Conservation (phyloP, 495 filamentous ascomycete species). For the Penicillium daleae region DNA sequence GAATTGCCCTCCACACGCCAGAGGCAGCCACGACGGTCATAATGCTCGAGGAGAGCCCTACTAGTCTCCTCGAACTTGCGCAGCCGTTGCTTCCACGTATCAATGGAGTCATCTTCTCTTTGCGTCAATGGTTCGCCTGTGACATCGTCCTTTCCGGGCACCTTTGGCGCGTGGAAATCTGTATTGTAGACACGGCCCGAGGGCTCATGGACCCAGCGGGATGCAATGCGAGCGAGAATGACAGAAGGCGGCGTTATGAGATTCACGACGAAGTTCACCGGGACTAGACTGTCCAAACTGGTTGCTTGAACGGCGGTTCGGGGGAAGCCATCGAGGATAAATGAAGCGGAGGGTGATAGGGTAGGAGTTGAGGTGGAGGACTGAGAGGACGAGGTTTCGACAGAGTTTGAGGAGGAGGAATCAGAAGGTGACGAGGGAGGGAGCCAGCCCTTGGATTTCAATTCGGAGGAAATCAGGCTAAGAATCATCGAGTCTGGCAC, state of each 20-base stretch:
- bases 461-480: slow-evolving; percentile 85
- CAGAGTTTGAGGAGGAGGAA: slow-evolving; percentile 17
- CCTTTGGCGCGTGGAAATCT: slow-evolving; percentile 82
- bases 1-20: slow-evolving; percentile 86
- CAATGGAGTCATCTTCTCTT: slow-evolving; percentile 80
- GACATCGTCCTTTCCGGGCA: slow-evolving; percentile 82
- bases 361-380: slow-evolving; percentile 42
- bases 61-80: slow-evolving; percentile 86
- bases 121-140: slow-evolving; percentile 88
- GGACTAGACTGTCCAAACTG: slow-evolving; percentile 75
- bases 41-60: slow-evolving; percentile 82
- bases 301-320: slow-evolving; percentile 81
- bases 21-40: slow-evolving; percentile 81
- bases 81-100: slow-evolving; percentile 80
- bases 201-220: slow-evolving; percentile 91
- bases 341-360: slow-evolving; percentile 78
- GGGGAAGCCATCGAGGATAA: slow-evolving; percentile 95
- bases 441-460: slow-evolving; percentile 83
- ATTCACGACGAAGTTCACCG: slow-evolving; percentile 86
- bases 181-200: slow-evolving; percentile 94
- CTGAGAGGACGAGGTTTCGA: slow-evolving; percentile 19
- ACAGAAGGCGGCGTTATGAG: slow-evolving; percentile 60
- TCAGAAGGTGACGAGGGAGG: slow-evolving; percentile 27
- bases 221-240: slow-evolving; percentile 85
- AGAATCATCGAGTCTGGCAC: slow-evolving; percentile 91